phyloP scores from a whole-genome alignment of 2,329 filamentous ascomycete genomes.

The Dactylellina parvicollis region DNA sequence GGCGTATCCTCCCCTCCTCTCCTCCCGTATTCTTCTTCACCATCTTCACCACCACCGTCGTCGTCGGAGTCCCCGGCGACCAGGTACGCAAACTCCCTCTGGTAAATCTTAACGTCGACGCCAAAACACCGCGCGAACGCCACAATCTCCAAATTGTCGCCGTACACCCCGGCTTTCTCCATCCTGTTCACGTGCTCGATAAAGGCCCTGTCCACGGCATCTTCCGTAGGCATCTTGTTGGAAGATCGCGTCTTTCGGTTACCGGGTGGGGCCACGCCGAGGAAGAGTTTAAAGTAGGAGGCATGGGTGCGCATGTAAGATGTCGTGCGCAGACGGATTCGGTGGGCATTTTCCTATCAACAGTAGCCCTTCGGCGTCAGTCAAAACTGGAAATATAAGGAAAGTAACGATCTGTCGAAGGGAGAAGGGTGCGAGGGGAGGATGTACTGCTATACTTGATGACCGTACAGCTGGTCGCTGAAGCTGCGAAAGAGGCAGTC shows the following conservation, averaged over 20 bases:
- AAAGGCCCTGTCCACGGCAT: conserved; percentile 67
- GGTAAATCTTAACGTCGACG: conserved; percentile 72
- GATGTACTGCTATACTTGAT: conserved; percentile 50
- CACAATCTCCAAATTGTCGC: conserved; percentile 74
- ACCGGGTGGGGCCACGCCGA: conserved; percentile 66
- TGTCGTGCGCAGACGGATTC: conserved; percentile 68
- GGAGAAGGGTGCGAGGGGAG: conserved; percentile 12
- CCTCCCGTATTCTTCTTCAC: conserved; percentile 58
- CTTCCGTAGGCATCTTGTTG: conserved; percentile 65
- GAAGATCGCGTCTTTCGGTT: conserved; percentile 65
- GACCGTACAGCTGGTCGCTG: conserved; percentile 57
- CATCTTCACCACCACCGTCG: conserved; percentile 55
- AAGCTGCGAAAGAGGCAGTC: conserved; percentile 61
- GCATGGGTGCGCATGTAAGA: conserved; percentile 70
- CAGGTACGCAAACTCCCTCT: conserved; percentile 66
- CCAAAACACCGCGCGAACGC: conserved; percentile 72
- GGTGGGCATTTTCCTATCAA: conserved; percentile 53
- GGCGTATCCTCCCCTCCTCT: too few relatives aligned
- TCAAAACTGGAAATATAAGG: conserved; percentile 49
- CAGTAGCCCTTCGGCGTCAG: not conserved
- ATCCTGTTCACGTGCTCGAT: conserved; percentile 70
- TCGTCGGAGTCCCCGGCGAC: conserved; percentile 56
- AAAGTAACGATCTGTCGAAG: conserved; percentile 1
- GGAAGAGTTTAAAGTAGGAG: conserved; percentile 73
- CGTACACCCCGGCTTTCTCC: conserved; percentile 70